These are phyloP conservation scores for Colletotrichum theobromicola DNA, from an alignment of 2,329 filamentous ascomycete genomes.

Conservation along the genomic window DNA sequence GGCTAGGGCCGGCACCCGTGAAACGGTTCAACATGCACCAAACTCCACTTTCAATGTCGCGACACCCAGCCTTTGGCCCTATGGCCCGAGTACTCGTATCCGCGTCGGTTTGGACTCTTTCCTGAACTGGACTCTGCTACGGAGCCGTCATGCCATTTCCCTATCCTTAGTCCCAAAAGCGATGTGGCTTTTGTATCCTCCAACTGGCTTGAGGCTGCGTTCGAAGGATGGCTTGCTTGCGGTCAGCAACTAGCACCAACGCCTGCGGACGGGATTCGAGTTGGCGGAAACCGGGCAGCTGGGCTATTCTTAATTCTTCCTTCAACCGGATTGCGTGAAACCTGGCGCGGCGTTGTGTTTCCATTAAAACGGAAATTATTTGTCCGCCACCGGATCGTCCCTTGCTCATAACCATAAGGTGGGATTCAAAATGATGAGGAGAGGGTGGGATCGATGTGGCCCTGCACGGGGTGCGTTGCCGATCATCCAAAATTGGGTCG, in stretches of 20 bases:
- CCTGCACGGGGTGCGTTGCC: not conserved
- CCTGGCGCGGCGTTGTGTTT: not conserved
- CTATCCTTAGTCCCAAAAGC: not conserved
- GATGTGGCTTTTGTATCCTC: not conserved
- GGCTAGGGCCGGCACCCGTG: not conserved
- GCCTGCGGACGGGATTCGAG: not conserved
- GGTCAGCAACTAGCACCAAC: not conserved
- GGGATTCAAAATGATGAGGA: not conserved
- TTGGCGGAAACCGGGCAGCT: not conserved
- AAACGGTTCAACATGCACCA: not conserved
- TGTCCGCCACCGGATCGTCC: not conserved
- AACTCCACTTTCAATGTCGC: not conserved
- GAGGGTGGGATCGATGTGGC: not conserved
- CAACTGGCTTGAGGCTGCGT: not conserved
- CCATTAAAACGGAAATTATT: not conserved
- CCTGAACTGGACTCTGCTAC: not conserved
- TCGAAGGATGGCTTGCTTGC: not conserved
- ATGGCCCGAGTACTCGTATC: not conserved
- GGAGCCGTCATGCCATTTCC: not conserved
- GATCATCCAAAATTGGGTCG: not conserved
- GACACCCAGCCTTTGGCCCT: not conserved
- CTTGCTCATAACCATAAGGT: not conserved
- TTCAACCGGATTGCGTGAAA: not conserved
- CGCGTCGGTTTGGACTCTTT: not conserved
- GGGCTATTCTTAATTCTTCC: not conserved